Percentiles rank a stretch among this genome's conserved stretches.
phyloP scores from a whole-genome alignment of 2,329 filamentous ascomycete species.

The Lomentospora prolificans region DNA sequence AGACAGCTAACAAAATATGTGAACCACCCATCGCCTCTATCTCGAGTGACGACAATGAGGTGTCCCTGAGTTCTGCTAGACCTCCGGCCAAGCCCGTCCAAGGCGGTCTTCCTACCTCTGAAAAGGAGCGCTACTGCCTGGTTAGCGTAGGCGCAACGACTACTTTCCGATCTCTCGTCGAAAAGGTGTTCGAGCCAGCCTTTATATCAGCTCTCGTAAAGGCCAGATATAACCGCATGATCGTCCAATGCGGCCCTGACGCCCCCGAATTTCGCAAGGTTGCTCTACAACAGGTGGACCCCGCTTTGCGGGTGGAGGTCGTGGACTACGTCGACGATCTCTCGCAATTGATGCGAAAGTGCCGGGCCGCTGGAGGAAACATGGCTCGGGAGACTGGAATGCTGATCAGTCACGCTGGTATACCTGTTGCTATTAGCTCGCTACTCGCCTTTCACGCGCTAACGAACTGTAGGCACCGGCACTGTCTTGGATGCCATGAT shows the following conservation, averaged over 20 bases:
- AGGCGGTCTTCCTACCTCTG: too few relatives aligned
- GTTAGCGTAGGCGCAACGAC: slow-evolving; percentile 91
- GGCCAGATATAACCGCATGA: slow-evolving; percentile 58
- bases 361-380: slow-evolving; percentile 32
- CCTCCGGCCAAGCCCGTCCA: too few relatives aligned
- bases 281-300: not conserved
- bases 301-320: slow-evolving; percentile 39
- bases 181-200: slow-evolving; percentile 47
- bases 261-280: slow-evolving; percentile 40
- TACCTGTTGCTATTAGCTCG: slow-evolving; percentile 15
- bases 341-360: slow-evolving; percentile 45
- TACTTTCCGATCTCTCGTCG: slow-evolving; percentile 63
- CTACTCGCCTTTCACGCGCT: slow-evolving; percentile 4
- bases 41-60: too few relatives aligned
- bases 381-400: slow-evolving; percentile 50
- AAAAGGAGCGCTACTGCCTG: slow-evolving; percentile 47
- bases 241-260: slow-evolving; percentile 72
- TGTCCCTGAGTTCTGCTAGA: too few relatives aligned
- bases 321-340: slow-evolving; percentile 62
- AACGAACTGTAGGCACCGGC: slow-evolving; percentile 58
- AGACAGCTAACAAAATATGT: too few relatives aligned
- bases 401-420: slow-evolving; percentile 85
- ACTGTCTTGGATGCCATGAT: slow-evolving; percentile 78
- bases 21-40: too few relatives aligned
- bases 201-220: slow-evolving; percentile 54